phyloP scores from a whole-genome alignment of 495 filamentous ascomycete species.

The Penicillium daleae region DNA sequence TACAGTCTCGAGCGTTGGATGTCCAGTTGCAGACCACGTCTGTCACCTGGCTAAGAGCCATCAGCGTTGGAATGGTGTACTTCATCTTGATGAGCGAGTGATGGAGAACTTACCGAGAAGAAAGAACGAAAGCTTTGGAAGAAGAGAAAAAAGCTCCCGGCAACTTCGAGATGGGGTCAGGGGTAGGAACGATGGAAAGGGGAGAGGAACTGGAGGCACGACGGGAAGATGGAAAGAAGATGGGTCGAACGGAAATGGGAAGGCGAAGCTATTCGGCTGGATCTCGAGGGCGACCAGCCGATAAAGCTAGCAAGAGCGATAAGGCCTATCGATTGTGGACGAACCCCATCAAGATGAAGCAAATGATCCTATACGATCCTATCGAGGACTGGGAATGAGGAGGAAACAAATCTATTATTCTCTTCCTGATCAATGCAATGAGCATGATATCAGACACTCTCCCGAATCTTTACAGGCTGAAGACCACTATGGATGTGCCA shows the following conservation, averaged over 20 bases:
- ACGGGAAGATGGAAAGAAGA: not conserved
- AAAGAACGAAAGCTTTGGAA: not conserved
- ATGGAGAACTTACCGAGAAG: conserved; percentile 11
- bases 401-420: not conserved
- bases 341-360: too few relatives aligned
- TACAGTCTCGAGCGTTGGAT: conserved; percentile 23
- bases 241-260: not conserved
- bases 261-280: not conserved
- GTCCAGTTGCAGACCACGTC: conserved; percentile 35
- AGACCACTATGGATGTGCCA: conserved; percentile 33
- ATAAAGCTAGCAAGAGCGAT: not conserved
- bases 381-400: not conserved
- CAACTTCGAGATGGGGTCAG: not conserved
- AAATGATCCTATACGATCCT: not conserved
- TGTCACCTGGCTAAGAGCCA: conserved; percentile 40
- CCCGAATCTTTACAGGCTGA: conserved; percentile 37
- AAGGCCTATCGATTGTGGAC: not conserved
- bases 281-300: not conserved
- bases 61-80: conserved; percentile 44
- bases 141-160: not conserved
- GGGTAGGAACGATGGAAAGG: not conserved
- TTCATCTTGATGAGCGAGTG: conserved; percentile 31
- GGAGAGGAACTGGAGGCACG: not conserved
- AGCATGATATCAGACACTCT: conserved; percentile 37
- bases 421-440: not conserved